Evolutionary conservation across 495 filamentous ascomycete species (phyloP).

Genomic region (Thozetella sp.): DNA sequence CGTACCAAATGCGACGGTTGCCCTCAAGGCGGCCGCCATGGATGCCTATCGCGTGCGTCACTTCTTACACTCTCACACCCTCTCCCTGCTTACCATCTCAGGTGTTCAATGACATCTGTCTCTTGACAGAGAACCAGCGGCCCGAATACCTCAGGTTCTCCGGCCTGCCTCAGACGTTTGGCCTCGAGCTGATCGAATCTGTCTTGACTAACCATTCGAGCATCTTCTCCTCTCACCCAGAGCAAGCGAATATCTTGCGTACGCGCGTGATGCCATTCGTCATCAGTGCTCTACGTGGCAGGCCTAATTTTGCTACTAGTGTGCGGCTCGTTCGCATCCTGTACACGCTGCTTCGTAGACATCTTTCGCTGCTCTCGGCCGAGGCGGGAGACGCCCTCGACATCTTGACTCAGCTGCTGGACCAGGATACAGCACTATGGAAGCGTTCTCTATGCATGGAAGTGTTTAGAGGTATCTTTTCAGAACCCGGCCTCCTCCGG

Average conservation of each 20-base stretch:
- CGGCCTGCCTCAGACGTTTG: conserved; percentile 76
- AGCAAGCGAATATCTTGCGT: conserved; percentile 80
- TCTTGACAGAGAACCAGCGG: conserved; percentile 80
- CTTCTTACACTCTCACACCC: not conserved
- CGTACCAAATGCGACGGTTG: conserved; percentile 60
- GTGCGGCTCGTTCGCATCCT: conserved; percentile 82
- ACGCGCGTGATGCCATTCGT: conserved; percentile 81
- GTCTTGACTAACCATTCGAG: conserved; percentile 80
- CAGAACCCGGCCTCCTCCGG: conserved; percentile 74
- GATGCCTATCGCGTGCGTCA: conserved; percentile 75
- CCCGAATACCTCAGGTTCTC: conserved; percentile 78
- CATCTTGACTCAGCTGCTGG: conserved; percentile 84
- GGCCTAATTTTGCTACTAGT: conserved; percentile 78
- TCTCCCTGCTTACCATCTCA: conserved; percentile 29
- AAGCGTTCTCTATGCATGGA: conserved; percentile 91
- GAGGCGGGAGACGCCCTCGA: conserved; percentile 87
- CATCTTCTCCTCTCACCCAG: conserved; percentile 76
- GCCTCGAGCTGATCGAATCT: conserved; percentile 89
- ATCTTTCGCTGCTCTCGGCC: conserved; percentile 70
- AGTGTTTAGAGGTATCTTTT: conserved; percentile 80
- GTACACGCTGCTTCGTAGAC: conserved; percentile 73
- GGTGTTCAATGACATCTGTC: conserved; percentile 88
- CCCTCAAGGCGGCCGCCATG: conserved; percentile 73
- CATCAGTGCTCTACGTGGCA: conserved; percentile 76
- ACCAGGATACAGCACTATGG: conserved; percentile 82